Base-by-base conservation (phyloP, 2,329 filamentous ascomycete species). In the Beauveria medogensis region DNA sequence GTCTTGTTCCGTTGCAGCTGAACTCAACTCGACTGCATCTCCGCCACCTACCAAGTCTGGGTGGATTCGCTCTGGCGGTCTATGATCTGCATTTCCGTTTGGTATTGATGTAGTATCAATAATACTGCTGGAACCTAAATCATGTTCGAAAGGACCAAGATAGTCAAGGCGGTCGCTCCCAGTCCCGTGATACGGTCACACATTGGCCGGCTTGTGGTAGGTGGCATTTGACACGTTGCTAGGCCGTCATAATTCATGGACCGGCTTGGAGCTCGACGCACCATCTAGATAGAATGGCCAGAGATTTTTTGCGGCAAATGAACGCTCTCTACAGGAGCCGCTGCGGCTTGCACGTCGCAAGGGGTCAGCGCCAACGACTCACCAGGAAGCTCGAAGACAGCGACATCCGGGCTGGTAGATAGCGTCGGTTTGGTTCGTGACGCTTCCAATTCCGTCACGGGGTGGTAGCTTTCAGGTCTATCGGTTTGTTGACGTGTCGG, bases 151-250 rank as follows among this genome's bases (percentile, higher is more conserved):
- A 41, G 30, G 22, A 20, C 41, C 16, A 12, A 1, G 5, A 6
- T 24, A n/a, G 8, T 40, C 24, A n/a, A 12, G 22, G 28, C 9
- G 14, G 8, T 61, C 53, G 12, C 20, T 57, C 54, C 64, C 63
- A 6, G 69, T 66, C 3, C 71, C 70, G 63, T 71, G 68, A 40
- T 72, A 74, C 18, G 72, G 65, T 71, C 72, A 74, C 10, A 72
- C 71, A 46, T 72, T 70, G 37, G 71, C 72, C 62, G 24, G 22
- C 8, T 18, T 24, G 10, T 62, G 61, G n/a, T 48, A 47, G 22
- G 55, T 30, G 7, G 18, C 26, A 14, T 56, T 62, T 6, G 50
- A 54, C 47, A 63, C 14, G 24, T 40, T 10, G 41, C 28, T 28
- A 12, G 26, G 18, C 3, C 7, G 41, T 22, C 20, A n/a, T 20